A percentile compares a stretch with the other conserved stretches of the same genome.
These are phyloP conservation scores for Picea glauca DNA, from an alignment of 75 land plant species.

Conservation along the genomic window DNA sequence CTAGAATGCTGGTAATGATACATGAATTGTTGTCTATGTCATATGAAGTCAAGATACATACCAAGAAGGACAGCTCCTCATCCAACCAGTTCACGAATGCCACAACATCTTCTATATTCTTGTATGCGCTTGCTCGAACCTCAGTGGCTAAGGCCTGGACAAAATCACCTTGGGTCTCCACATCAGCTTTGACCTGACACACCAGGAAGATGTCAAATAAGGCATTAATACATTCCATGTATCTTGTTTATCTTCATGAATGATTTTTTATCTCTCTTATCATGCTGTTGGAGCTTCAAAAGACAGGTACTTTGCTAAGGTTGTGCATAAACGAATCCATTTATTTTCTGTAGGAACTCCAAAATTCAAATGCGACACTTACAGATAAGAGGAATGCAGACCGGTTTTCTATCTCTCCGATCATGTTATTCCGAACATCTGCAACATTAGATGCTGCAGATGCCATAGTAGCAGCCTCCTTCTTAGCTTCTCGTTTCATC, in stretches of 20 bases:
- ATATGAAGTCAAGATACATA: slow-evolving; percentile 20
- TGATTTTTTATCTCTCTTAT: background rate
- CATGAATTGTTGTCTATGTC: background rate
- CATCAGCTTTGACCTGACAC: slow-evolving; percentile 85
- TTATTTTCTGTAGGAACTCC: background rate
- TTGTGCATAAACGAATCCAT: background rate
- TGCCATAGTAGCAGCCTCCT: slow-evolving; percentile 38
- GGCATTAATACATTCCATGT: background rate
- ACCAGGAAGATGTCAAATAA: slow-evolving; percentile 6
- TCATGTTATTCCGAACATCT: slow-evolving; percentile 82
- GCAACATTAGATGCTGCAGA: slow-evolving; percentile 39
- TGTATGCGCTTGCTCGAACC: slow-evolving; percentile 73
- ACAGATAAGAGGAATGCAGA: slow-evolving; percentile 94
- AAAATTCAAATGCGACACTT: slow-evolving; percentile 15
- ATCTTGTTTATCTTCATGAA: background rate
- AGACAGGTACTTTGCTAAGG: background rate
- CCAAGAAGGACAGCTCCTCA: slow-evolving; percentile 99
- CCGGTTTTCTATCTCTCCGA: slow-evolving; percentile 94
- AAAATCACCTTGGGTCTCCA: slow-evolving; percentile 88
- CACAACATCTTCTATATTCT: slow-evolving; percentile 74
- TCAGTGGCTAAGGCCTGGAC: slow-evolving; percentile 92
- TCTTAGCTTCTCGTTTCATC: slow-evolving; percentile 98
- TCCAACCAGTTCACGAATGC: slow-evolving; percentile 96
- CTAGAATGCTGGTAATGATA: background rate
- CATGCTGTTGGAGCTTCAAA: background rate